Percentiles rank a stretch among this genome's conserved stretches.
These are phyloP conservation scores for Phytophthora constricta DNA, from an alignment of 352 stramenopile genomes.

Conservation along the genomic window DNA sequence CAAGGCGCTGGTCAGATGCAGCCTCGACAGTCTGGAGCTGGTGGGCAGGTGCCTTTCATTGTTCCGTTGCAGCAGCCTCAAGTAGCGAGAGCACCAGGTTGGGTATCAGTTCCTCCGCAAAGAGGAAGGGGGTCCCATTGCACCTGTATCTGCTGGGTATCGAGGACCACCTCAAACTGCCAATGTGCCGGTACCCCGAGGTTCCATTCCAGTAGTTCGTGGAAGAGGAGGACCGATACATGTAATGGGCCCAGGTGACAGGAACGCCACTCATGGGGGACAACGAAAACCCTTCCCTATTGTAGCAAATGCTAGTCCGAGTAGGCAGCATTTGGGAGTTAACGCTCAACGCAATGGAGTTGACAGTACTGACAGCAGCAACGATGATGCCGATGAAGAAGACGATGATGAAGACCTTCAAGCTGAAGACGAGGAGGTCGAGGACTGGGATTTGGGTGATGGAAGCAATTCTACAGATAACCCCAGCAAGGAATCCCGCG, in stretches of 20 bases:
- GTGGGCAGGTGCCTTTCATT: conserved; percentile 9
- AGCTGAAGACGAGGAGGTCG: conserved; percentile 49
- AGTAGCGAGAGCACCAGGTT: conserved; percentile 34
- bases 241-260: conserved; percentile 17
- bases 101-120: conserved; percentile 23
- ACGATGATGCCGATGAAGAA: conserved; percentile 19
- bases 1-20: conserved; percentile 6
- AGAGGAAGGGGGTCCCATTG: conserved; percentile 28
- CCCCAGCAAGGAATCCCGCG: not conserved
- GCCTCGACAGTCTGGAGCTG: conserved; percentile 12
- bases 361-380: conserved; percentile 17
- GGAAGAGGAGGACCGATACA: conserved; percentile 32
- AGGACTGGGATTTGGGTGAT: conserved; percentile 46
- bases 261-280: conserved; percentile 9
- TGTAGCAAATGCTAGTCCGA: conserved; percentile 2
- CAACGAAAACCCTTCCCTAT: conserved; percentile 18
- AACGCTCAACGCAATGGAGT: conserved; percentile 5
- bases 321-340: not conserved
- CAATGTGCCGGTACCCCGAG: conserved; percentile 16
- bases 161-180: conserved; percentile 14
- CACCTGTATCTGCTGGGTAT: conserved; percentile 7
- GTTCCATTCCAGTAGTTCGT: conserved; percentile 13
- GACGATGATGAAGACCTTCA: conserved; percentile 49
- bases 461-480: not conserved
- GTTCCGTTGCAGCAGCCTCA: conserved; percentile 34